A percentile compares a stretch with the other conserved stretches of the same genome.
Evolutionary conservation across 2,329 filamentous ascomycete species (phyloP).

Genomic region (Cladosporium sphaerospermum): DNA sequence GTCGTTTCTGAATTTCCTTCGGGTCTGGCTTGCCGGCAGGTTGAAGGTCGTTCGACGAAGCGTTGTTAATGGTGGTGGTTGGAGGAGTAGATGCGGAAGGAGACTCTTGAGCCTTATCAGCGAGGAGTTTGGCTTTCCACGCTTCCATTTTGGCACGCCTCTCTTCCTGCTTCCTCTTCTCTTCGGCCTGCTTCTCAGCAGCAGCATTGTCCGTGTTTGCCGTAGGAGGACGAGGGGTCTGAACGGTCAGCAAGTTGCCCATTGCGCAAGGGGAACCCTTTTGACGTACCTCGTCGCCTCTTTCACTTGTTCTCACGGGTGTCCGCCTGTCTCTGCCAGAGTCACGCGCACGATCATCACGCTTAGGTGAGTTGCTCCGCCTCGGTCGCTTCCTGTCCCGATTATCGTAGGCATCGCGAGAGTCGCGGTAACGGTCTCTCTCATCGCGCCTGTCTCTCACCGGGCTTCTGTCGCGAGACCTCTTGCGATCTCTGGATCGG

Average conservation of each 20-base stretch:
- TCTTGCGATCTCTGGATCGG: conserved; percentile 17
- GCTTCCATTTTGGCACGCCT: conserved; percentile 75
- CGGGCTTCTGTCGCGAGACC: conserved; percentile 15
- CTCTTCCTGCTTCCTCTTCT: conserved; percentile 47
- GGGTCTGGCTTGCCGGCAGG: conserved; percentile 80
- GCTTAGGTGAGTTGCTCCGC: conserved; percentile 15
- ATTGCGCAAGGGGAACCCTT: not conserved
- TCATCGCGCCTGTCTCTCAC: conserved; percentile 18
- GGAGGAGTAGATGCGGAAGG: conserved; percentile 20
- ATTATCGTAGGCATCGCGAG: conserved; percentile 19
- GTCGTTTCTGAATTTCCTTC: conserved; percentile 78
- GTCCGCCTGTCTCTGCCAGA: conserved; percentile 57
- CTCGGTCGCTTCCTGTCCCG: conserved; percentile 17
- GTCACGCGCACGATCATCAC: conserved; percentile 19
- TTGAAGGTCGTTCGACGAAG: conserved; percentile 46
- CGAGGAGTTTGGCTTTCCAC: conserved; percentile 79
- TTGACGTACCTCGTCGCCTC: conserved; percentile 52
- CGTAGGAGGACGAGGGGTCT: conserved; percentile 18
- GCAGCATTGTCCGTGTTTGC: conserved; percentile 11
- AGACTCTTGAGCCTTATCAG: conserved; percentile 45
- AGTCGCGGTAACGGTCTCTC: conserved; percentile 15
- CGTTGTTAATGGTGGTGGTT: conserved; percentile 9
- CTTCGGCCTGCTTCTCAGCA: conserved; percentile 15
- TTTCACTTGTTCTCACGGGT: conserved; percentile 38
- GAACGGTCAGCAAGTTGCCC: conserved; percentile 12